Base-by-base conservation (phyloP, 441 rosid genomes). In the Croton setiger region DNA sequence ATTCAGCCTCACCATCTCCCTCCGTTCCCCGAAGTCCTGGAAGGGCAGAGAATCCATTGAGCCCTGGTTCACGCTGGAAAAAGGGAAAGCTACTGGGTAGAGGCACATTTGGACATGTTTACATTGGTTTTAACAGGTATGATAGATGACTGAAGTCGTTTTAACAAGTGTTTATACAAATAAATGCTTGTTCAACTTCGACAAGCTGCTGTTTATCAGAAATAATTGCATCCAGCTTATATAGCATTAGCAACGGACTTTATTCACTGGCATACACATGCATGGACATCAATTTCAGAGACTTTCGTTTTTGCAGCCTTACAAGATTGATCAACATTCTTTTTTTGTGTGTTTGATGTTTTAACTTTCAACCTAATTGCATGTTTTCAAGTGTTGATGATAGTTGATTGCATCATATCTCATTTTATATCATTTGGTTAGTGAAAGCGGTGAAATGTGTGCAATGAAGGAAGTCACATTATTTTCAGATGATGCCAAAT, bases 381-480 rank as follows among this genome's bases (percentile, higher is more conserved):
- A 31, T 6, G 56, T 56, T 72, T 63, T 52, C 60, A 21, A 64
- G 47, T 58, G 59, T 64, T 23, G 33, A 21, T 64, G 51, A 39
- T 59, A 79, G 67, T 79, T 86, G 76, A 84, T 13, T 23, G 11
- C 72, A 70, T 60, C 59, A 21, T 64, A 45, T 43, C 58, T 78
- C 36, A 60, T 66, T 63, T 57, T 23, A 67, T 64, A 66, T 44
- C 49, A 51, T 65, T 75, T 67, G 54, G 36, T 59, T 69, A 92
- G 98, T 78, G 96, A 88, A 84, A 87, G 89, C 68, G 98, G 98
- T 31, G 96, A 86, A 77, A 87, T 92, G 95, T 92, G 96, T 74
- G 98, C 98, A 57, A 90, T 92, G 96, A 92, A 92, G 86, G 98
- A 92, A 80, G 98, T 92, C 60, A 85, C 95, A 43, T 70, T 92